Base-by-base conservation (phyloP, 2,329 filamentous ascomycete genomes). In the Pseudonectria buxi region DNA sequence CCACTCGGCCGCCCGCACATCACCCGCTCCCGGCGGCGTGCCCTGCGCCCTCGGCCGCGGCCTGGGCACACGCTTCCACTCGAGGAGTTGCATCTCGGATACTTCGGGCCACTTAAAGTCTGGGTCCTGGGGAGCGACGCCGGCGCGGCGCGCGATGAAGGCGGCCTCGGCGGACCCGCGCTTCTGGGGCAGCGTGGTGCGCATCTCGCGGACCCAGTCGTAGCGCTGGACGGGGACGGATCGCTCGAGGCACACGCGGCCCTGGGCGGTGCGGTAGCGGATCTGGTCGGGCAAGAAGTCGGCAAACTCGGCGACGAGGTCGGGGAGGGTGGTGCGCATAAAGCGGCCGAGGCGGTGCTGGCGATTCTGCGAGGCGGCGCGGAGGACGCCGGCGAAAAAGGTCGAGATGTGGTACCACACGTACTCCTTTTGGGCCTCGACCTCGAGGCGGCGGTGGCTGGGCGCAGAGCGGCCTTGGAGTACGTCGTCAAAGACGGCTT, bases 221-320 rank as follows among this genome's bases (percentile, higher is more conserved):
- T 50, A 53, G 12, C 53, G 47, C 9, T 22, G 37, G 3, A 35
- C 25, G 13, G 43, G 39, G 12, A 51, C 40, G 18, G 50, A 40
- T 6, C 55, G 50, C 7, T 38, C 10, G 12, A 64, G 39, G 4
- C 32, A 26, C 28, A 62, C 49, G 24, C 45, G 13, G 27, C 59
- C 61, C 26, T 61, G 55, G 4, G 49, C 43, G 3, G 54, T 58
- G 28, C 58, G 58, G 41, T 63, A 63, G 12, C 37, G 39, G 26
- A 64, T 26, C 30, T 50, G 33, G 9, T 41, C 37, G 13, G 43
- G 52, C 27, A 64, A 44, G 46, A 64, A 63, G 25, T 59, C 54
- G 24, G 40, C 34, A 22, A 60, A 62, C 25, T 63, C 59, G 15
- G 38, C 36, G 15, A 64, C 25, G 12, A 64, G 47, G 33, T 56